Evolutionary conservation across 2,329 filamentous ascomycete genomes (phyloP).

Genomic region (Aspergillus calidoustus): DNA sequence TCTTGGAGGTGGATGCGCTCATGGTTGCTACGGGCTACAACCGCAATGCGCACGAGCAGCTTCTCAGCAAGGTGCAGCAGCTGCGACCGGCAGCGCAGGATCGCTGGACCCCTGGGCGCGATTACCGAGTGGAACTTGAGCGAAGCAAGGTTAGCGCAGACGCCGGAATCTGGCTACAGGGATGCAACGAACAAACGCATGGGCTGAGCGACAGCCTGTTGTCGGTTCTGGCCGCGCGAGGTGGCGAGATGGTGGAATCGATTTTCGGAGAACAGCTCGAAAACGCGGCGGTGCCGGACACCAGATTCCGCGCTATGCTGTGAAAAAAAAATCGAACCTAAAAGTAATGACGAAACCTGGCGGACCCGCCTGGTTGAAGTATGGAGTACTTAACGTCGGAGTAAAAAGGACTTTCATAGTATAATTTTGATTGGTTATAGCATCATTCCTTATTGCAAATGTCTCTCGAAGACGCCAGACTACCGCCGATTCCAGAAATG

Average conservation of each 20-base stretch:
- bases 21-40: slow-evolving; percentile 88
- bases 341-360: slow-evolving; percentile 6
- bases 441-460: neutral
- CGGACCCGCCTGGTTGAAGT: slow-evolving; percentile 16
- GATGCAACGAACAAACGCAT: slow-evolving; percentile 90
- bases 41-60: slow-evolving; percentile 75
- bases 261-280: slow-evolving; percentile 63
- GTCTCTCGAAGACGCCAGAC: neutral
- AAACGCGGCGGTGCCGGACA: slow-evolving; percentile 37
- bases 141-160: slow-evolving; percentile 69
- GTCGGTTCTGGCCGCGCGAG: slow-evolving; percentile 75
- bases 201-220: slow-evolving; percentile 83
- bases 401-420: slow-evolving; percentile 11
- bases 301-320: slow-evolving; percentile 39
- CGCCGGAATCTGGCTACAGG: slow-evolving; percentile 88
- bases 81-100: slow-evolving; percentile 65
- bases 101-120: slow-evolving; percentile 70
- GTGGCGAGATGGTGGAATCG: slow-evolving; percentile 76
- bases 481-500: neutral
- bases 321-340: slow-evolving; percentile 22
- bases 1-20: slow-evolving; percentile 76
- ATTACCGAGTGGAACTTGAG: slow-evolving; percentile 78
- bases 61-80: slow-evolving; percentile 69
- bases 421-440: slow-evolving; percentile 14
- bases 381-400: slow-evolving; percentile 15